Evolutionary conservation across 441 rosid genomes (phyloP).

Genomic region (Kokia cookei): DNA sequence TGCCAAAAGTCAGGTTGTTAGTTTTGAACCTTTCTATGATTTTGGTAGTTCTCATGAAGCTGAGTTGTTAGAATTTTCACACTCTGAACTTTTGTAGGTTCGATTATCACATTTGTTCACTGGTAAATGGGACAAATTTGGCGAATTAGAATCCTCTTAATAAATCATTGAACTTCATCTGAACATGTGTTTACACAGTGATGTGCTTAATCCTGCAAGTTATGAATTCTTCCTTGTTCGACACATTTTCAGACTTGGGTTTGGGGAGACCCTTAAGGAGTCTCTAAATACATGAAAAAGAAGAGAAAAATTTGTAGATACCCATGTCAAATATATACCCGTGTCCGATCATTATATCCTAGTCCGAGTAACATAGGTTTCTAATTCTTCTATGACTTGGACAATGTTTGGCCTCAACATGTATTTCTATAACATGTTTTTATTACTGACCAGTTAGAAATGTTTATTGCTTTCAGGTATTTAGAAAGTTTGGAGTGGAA

Average conservation of each 20-base stretch:
- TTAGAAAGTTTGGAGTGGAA: conserved; percentile 69
- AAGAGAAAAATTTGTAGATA: background rate
- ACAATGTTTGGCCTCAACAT: background rate
- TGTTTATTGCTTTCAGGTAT: conserved; percentile 42
- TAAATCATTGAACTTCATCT: background rate
- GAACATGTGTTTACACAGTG: background rate
- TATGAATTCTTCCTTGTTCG: background rate
- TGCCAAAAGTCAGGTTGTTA: background rate
- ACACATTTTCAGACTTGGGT: background rate
- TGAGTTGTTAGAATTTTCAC: background rate
- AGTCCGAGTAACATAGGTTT: background rate
- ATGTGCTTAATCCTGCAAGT: background rate
- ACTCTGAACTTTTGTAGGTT: background rate
- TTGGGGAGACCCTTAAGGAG: background rate
- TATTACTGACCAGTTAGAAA: background rate
- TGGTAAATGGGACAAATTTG: background rate
- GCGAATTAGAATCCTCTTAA: background rate
- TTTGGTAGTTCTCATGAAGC: background rate
- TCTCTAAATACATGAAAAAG: background rate
- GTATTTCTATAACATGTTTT: background rate
- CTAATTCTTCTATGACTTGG: background rate
- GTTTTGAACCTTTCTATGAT: background rate
- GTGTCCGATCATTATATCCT: background rate
- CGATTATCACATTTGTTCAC: background rate
- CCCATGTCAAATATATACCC: background rate